Conservation (phyloP, 148 eudicot genomes). For the Dysphania ambrosioides region DNA sequence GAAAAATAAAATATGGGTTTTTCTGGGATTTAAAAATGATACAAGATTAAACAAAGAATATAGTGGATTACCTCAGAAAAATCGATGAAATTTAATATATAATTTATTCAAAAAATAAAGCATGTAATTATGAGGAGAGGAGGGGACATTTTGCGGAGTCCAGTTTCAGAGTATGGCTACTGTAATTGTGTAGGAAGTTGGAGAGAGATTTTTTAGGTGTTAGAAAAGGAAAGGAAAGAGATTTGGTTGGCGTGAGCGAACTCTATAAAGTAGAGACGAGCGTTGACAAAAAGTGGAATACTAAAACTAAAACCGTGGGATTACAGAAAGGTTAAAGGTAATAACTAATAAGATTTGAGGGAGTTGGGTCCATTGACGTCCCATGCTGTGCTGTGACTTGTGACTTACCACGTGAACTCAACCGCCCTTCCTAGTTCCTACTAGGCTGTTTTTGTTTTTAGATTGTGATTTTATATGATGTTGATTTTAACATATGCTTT, state of each 20-base stretch:
- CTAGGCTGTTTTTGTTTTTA: background rate
- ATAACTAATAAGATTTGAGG: constrained; percentile 1
- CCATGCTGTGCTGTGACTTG: background rate
- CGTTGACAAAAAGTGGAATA: constrained; percentile 5
- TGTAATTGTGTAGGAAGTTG: background rate
- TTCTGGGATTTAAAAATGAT: no score
- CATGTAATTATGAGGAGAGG: no score
- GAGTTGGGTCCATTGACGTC: constrained; percentile 23
- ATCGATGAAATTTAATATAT: no score
- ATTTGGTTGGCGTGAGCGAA: background rate
- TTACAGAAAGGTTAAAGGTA: background rate
- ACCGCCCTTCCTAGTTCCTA: background rate
- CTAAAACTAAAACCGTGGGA: background rate
- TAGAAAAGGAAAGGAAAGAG: background rate
- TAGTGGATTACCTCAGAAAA: no score
- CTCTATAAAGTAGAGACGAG: background rate
- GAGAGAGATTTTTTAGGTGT: background rate
- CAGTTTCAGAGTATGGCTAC: constrained; percentile 2
- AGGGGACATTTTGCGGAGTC: background rate
- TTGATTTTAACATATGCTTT: no score
- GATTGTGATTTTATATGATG: no score
- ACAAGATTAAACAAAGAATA: no score
- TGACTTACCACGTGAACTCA: background rate
- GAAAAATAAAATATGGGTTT: background rate
- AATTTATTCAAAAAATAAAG: no score